phyloP scores from a whole-genome alignment of 306 rosid species.

The Vigna reflexopilosa region DNA sequence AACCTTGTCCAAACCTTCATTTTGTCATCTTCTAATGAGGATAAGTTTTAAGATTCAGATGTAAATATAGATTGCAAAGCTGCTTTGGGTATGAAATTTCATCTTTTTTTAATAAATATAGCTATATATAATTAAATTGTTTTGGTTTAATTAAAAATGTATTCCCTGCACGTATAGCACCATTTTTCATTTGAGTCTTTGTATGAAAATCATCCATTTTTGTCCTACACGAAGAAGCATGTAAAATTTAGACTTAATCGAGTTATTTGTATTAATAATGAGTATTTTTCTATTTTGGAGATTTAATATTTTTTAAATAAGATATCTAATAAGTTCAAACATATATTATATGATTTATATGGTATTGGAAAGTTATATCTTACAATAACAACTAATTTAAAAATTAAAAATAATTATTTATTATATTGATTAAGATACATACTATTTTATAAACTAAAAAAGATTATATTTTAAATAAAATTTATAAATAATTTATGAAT shows the following conservation, averaged over 20 bases:
- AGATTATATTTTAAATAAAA: too few relatives aligned
- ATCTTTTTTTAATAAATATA: slow-evolving; percentile 15
- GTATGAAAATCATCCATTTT: not conserved
- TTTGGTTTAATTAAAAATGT: not conserved
- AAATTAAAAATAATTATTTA: too few relatives aligned
- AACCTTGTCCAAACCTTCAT: slow-evolving; percentile 9
- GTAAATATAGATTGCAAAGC: slow-evolving; percentile 50
- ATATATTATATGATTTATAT: too few relatives aligned
- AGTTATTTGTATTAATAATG: too few relatives aligned
- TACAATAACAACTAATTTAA: too few relatives aligned
- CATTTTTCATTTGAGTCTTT: not conserved
- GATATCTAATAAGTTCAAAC: too few relatives aligned
- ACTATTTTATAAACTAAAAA: too few relatives aligned
- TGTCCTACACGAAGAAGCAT: not conserved
- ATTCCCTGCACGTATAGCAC: not conserved
- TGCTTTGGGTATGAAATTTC: slow-evolving; percentile 34
- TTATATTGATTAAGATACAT: too few relatives aligned
- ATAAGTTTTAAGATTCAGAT: slow-evolving; percentile 40
- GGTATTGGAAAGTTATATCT: too few relatives aligned
- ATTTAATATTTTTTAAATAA: too few relatives aligned
- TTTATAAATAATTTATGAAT: too few relatives aligned
- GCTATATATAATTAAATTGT: not conserved
- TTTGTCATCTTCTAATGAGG: slow-evolving; percentile 16
- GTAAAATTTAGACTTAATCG: not conserved
- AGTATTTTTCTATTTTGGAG: too few relatives aligned